Conservation (phyloP, 345 rosid species). For the Linum usitatissimum region DNA sequence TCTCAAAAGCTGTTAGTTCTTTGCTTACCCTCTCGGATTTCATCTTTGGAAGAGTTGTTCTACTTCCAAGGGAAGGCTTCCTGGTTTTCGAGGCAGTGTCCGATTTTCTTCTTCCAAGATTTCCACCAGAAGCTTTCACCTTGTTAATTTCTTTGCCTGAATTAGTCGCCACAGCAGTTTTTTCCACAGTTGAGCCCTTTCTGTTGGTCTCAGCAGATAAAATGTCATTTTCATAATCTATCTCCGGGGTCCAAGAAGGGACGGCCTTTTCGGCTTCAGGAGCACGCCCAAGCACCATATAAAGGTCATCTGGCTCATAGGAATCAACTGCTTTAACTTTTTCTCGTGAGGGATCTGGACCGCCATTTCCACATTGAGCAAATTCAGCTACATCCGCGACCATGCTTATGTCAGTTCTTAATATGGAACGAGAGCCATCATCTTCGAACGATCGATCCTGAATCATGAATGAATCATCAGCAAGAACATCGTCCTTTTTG, state of each 20-base stretch:
- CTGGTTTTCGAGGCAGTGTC: conserved; percentile 37
- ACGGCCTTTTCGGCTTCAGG: conserved; percentile 31
- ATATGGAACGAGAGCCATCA: conserved; percentile 32
- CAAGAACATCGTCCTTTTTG: conserved; percentile 35
- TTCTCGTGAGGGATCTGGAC: conserved; percentile 21
- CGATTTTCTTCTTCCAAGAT: conserved; percentile 34
- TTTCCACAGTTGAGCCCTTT: conserved; percentile 24
- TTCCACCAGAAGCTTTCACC: conserved; percentile 39
- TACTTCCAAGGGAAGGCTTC: conserved; percentile 55
- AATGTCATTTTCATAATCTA: conserved; percentile 48
- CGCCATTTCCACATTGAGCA: conserved; percentile 28
- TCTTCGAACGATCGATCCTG: conserved; percentile 39
- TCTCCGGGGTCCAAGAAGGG: conserved; percentile 68
- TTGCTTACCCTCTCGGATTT: conserved; percentile 52
- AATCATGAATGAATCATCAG: conserved; percentile 88
- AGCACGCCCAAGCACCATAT: conserved; percentile 76
- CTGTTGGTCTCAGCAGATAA: conserved; percentile 29
- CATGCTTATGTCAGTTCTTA: conserved; percentile 51
- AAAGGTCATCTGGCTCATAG: conserved; percentile 86
- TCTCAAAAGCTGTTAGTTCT: background rate
- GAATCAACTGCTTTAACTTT: conserved; percentile 17
- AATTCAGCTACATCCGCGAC: conserved; percentile 47
- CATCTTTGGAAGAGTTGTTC: conserved; percentile 40
- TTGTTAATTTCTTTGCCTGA: conserved; percentile 31
- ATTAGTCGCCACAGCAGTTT: conserved; percentile 17